Conservation (phyloP, 768 basidiomycete genomes). For the Cubamyces sp. region DNA sequence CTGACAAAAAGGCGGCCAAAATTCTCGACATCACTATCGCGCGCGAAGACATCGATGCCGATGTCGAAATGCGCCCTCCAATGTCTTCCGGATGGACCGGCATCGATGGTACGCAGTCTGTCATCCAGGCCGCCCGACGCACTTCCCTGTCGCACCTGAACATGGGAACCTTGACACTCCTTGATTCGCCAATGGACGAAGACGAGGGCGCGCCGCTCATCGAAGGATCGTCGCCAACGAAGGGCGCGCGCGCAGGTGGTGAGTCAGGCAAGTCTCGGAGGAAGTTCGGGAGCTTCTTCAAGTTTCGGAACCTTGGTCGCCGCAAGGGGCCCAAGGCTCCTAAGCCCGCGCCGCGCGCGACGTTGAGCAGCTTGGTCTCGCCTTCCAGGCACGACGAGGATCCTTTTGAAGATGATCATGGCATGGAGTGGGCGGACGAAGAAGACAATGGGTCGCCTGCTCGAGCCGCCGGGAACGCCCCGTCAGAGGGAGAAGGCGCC, state of each 20-base stretch:
- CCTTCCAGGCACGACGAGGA: not conserved
- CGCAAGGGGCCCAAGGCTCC: not conserved
- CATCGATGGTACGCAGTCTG: not conserved
- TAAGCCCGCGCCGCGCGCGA: not conserved
- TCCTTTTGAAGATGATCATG: not conserved
- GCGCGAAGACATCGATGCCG: not conserved
- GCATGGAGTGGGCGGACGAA: not conserved
- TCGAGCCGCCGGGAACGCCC: not conserved
- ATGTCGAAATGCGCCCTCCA: not conserved
- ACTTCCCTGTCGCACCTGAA: not conserved
- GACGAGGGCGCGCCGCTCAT: conserved; percentile 8
- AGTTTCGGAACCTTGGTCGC: not conserved
- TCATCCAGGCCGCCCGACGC: not conserved
- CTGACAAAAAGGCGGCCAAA: conserved; percentile 2
- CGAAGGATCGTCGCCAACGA: not conserved
- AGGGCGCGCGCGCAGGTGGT: not conserved
- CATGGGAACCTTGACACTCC: not conserved
- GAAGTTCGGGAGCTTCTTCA: not conserved
- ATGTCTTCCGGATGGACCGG: not conserved
- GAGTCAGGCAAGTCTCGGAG: not conserved
- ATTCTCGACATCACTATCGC: not conserved
- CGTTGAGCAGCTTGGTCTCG: not conserved
- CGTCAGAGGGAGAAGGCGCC: not conserved
- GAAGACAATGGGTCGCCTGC: not conserved
- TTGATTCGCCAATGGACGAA: not conserved